phyloP scores from a whole-genome alignment of 208 protist species.

The Novymonas esmeraldas region DNA sequence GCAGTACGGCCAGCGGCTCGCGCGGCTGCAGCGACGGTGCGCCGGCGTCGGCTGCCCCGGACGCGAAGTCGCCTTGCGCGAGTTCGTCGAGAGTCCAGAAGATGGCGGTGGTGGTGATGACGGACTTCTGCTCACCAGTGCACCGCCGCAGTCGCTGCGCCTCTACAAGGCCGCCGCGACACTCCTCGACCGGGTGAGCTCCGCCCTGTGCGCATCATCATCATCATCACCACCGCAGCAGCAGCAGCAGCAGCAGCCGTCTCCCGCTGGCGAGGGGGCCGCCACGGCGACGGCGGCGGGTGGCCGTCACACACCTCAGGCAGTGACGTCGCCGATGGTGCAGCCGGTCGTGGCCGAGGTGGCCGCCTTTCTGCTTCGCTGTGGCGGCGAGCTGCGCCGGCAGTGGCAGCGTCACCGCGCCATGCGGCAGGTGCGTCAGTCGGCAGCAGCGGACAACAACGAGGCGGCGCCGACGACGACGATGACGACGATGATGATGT shows the following conservation, averaged over 20 bases:
- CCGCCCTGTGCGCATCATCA: slow-evolving; percentile 10
- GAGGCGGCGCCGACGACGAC: not conserved
- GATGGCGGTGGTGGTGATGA: not conserved
- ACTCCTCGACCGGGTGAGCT: slow-evolving; percentile 21
- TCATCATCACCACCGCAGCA: too few species aligned
- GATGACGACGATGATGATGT: not conserved
- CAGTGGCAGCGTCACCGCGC: slow-evolving; percentile 28
- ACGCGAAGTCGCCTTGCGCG: slow-evolving; percentile 7
- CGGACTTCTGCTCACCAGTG: not conserved
- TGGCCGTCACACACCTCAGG: slow-evolving; percentile 6
- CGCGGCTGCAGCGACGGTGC: slow-evolving; percentile 9
- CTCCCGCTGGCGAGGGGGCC: too few species aligned
- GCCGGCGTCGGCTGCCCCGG: not conserved
- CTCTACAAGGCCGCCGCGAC: slow-evolving; percentile 14
- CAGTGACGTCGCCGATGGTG: slow-evolving; percentile 1
- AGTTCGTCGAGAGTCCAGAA: slow-evolving; percentile 9
- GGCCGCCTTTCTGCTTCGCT: slow-evolving; percentile 24
- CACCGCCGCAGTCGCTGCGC: slow-evolving; percentile 9
- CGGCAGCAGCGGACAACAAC: not conserved
- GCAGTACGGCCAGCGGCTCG: not conserved
- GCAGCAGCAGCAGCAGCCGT: too few species aligned
- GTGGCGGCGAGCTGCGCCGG: slow-evolving; percentile 13
- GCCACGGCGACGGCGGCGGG: not conserved
- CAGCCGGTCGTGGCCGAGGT: slow-evolving; percentile 26
- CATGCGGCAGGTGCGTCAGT: slow-evolving; percentile 14